A percentile compares a stretch with the other conserved stretches of the same genome.
phyloP scores from a whole-genome alignment of 495 filamentous ascomycete species.

The Neurospora sp. region DNA sequence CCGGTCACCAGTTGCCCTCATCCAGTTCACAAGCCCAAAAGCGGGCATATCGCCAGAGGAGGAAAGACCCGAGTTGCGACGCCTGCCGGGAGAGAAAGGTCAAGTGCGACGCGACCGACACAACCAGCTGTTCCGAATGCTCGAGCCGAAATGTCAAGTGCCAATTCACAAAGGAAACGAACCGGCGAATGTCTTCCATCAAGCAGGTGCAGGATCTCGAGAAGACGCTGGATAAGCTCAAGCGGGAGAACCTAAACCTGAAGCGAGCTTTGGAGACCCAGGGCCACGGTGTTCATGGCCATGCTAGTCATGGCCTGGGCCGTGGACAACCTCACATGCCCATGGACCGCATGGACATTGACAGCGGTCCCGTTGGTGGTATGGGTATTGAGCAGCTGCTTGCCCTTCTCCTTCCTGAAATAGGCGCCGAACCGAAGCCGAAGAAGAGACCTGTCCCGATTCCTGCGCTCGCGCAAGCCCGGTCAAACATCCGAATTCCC shows the following conservation, averaged over 20 bases:
- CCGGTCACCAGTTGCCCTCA: conserved; percentile 26
- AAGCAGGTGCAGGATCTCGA: conserved; percentile 98
- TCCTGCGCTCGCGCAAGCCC: conserved; percentile 61
- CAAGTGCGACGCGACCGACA: conserved; percentile 98
- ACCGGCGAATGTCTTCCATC: conserved; percentile 96
- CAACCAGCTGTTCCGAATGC: conserved; percentile 91
- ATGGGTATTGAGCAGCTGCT: conserved; percentile 36
- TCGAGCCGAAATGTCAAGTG: conserved; percentile 90
- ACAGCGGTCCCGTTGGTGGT: conserved; percentile 18
- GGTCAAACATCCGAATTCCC: conserved; percentile 62
- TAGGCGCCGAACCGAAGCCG: conserved; percentile 52
- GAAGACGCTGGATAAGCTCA: conserved; percentile 70
- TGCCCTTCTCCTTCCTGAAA: conserved; percentile 59
- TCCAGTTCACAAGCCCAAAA: conserved; percentile 59
- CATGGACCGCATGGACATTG: conserved; percentile 50
- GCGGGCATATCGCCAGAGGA: conserved; percentile 82
- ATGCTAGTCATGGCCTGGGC: not conserved
- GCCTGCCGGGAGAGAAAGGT: conserved; percentile 96
- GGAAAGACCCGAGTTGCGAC: conserved; percentile 97
- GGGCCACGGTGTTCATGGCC: not conserved
- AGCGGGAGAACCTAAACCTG: conserved; percentile 61
- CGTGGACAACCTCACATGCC: conserved; percentile 40
- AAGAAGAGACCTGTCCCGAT: conserved; percentile 47
- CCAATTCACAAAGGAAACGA: conserved; percentile 98
- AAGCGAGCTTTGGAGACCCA: not conserved